Percentiles rank a stretch among this genome's conserved stretches.
Conservation (phyloP, 257 asterid species). For the Paraleonurus japonicus region DNA sequence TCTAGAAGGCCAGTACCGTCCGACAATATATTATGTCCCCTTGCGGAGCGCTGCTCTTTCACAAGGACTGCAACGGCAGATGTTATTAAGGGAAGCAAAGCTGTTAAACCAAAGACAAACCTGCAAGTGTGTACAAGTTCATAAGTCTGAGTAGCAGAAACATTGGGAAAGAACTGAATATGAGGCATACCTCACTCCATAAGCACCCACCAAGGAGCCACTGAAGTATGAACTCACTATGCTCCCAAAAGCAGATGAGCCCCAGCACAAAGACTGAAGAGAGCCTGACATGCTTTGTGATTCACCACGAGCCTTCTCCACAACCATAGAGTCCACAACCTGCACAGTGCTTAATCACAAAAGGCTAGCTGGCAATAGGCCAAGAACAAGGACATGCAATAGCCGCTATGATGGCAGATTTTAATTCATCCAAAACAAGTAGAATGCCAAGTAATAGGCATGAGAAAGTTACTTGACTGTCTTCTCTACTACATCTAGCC, state of each 20-base stretch:
- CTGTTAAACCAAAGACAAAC: constrained; percentile 94
- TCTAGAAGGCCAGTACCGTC: constrained; percentile 46
- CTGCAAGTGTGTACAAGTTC: constrained; percentile 41
- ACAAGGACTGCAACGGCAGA: constrained; percentile 96
- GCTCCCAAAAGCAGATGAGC: constrained; percentile 96
- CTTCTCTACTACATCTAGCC: background rate
- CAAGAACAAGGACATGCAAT: constrained; percentile 8
- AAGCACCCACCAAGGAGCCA: constrained; percentile 91
- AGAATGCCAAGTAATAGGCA: too few relatives aligned
- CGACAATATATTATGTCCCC: constrained; percentile 41
- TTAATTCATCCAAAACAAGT: background rate
- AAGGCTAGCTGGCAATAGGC: constrained; percentile 15
- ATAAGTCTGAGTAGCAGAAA: constrained; percentile 16
- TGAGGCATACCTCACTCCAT: constrained; percentile 84
- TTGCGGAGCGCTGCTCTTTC: constrained; percentile 63
- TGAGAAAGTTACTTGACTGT: background rate
- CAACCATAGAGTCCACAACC: constrained; percentile 99
- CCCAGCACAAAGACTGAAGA: constrained; percentile 98
- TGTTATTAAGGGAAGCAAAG: constrained; percentile 89
- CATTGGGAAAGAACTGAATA: constrained; percentile 8
- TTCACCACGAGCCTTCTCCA: constrained; percentile 98
- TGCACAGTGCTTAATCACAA: constrained; percentile 37
- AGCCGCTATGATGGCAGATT: background rate
- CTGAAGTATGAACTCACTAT: constrained; percentile 97
- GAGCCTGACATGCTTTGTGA: constrained; percentile 98